Conservation (phyloP, 2,329 filamentous ascomycete species). For the Zymoseptoria tritici region DNA sequence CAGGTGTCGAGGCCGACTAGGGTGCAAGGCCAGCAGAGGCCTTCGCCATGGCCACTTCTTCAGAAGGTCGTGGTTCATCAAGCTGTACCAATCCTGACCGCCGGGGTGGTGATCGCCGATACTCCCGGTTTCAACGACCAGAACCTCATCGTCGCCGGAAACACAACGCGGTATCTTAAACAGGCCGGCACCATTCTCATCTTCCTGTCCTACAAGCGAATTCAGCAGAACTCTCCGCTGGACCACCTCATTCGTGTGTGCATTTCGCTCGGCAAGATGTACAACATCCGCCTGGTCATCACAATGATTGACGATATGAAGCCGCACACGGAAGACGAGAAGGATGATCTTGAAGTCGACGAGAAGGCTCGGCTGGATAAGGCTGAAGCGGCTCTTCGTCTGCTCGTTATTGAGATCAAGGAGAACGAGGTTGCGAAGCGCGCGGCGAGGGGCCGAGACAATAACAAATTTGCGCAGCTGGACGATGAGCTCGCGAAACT, state of each 20-base stretch:
- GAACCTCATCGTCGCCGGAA: constrained; percentile 10
- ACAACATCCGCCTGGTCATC: constrained; percentile 4
- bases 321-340: background rate
- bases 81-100: constrained; percentile 7
- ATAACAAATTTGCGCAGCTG: background rate
- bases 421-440: background rate
- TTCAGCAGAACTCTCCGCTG: constrained; percentile 2
- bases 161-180: constrained; percentile 11
- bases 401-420: background rate
- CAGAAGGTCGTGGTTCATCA: constrained; percentile 7
- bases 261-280: constrained; percentile 3
- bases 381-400: background rate
- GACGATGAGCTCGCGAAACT: background rate
- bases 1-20: background rate
- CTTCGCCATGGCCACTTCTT: constrained; percentile 15
- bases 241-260: background rate
- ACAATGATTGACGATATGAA: constrained; percentile 13
- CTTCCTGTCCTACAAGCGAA: constrained; percentile 1
- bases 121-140: constrained; percentile 14
- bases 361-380: background rate
- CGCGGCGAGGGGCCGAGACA: background rate
- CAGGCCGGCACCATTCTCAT: constrained; percentile 7
- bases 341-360: background rate
- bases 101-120: constrained; percentile 14
- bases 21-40: background rate